Base-by-base conservation (phyloP, 495 filamentous ascomycete genomes). In the Penicillium canescens region DNA sequence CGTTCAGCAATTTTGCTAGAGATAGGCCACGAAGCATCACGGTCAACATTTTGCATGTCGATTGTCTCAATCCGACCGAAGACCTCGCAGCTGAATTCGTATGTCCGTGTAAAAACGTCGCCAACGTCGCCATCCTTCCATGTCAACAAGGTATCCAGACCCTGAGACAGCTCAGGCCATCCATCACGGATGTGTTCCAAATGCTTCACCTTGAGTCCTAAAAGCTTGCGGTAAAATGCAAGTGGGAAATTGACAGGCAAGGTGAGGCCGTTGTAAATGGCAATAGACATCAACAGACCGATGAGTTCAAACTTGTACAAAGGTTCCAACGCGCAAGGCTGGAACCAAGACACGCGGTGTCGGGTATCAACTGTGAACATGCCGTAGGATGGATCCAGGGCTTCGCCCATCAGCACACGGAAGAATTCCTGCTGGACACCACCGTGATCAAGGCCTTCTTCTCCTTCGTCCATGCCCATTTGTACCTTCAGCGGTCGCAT, bases 361-460 rank as follows among this genome's bases (percentile, higher is more conserved):
- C 80, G 73, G 4, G 79, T 71, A 62, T 97, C 90, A 44, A 86
- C 81, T 0, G 86, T 86, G 68, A 97, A 97, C 63, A 78, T 79
- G 63, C 85, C 92, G 57, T 88, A 89, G 36, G 86, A 79, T 9
- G 90, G 84, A 63, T 90, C 78, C 23, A 97, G 72, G 3, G 86
- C 88, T 62, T 96, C 86, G 5, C 77, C 82, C 58, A 96, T 83
- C 46, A 88, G 83, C 35, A 96, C 61, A 31, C 89, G 84, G 73
- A 98, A 97, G 70, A 96, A 98, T 53, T 98, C 94, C 63, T 93
- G 92, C 55, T 96, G 91, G 4, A 98, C 91, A 44, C 94, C 94
- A 48, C 94, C 94, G 50, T 92, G 89, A 70, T 98, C 94, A 16
- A 93, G 78, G 1, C 94, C 94, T 62, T 95, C 87, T 70, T 97